Conservation (phyloP, 495 filamentous ascomycete species). For the Penicillium maclennaniae region DNA sequence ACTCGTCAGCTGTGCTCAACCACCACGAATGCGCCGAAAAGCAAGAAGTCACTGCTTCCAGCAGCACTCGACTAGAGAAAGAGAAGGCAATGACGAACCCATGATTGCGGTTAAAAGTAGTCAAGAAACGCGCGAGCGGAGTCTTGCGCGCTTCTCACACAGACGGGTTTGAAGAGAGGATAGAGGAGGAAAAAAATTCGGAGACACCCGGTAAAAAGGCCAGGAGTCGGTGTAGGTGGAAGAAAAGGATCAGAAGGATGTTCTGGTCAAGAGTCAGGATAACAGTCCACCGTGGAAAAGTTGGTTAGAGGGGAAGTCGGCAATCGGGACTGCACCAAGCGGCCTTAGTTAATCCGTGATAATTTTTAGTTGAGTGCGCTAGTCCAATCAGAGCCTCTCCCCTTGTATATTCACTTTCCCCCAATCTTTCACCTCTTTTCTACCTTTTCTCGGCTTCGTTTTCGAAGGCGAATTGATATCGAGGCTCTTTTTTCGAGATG, state of each 20-base stretch:
- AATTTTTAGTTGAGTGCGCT: constrained; percentile 50
- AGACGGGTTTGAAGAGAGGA: constrained; percentile 16
- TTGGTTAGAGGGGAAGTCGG: constrained; percentile 40
- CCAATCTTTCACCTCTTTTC: neutral
- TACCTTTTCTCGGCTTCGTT: neutral
- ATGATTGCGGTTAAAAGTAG: constrained; percentile 68
- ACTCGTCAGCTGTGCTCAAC: constrained; percentile 12
- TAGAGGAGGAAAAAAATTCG: constrained; percentile 19
- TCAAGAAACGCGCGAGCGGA: constrained; percentile 44
- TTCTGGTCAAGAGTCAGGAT: constrained; percentile 16
- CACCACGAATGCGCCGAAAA: neutral
- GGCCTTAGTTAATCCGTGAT: constrained; percentile 42
- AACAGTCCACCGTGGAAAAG: constrained; percentile 39
- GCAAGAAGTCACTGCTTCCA: neutral
- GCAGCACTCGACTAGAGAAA: neutral
- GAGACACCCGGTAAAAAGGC: constrained; percentile 12
- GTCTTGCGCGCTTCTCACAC: constrained; percentile 45
- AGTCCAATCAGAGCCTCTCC: constrained; percentile 37
- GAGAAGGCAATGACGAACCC: constrained; percentile 57
- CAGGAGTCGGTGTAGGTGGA: constrained; percentile 11
- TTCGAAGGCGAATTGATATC: neutral
- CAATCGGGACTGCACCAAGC: constrained; percentile 27
- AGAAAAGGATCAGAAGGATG: constrained; percentile 13
- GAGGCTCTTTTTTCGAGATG: neutral
- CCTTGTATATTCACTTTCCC: neutral